Evolutionary conservation across 352 stramenopile genomes (phyloP).

Genomic region (Globisporangium recalcitrans): DNA sequence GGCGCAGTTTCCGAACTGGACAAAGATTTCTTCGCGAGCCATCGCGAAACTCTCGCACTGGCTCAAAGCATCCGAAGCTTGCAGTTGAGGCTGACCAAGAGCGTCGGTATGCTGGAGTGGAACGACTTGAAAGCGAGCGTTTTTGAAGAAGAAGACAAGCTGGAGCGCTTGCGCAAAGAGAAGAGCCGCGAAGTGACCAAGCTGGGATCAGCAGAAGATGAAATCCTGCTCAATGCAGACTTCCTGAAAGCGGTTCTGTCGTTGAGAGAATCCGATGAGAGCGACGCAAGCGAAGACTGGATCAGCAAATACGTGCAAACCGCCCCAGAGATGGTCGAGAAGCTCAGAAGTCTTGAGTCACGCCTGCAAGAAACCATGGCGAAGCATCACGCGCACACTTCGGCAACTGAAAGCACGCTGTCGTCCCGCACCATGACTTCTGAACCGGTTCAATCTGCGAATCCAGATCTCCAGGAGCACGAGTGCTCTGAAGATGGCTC

Average conservation of each 20-base stretch:
- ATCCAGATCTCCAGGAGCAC: neutral
- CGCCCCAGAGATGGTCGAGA: conserved; percentile 43
- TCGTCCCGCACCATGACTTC: neutral
- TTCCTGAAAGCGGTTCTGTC: conserved; percentile 48
- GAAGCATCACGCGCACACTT: neutral
- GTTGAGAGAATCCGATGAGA: conserved; percentile 16
- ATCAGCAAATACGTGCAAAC: conserved; percentile 46
- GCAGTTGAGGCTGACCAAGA: conserved; percentile 48
- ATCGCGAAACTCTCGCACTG: conserved; percentile 39
- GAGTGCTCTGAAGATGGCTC: neutral
- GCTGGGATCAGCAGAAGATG: conserved; percentile 41
- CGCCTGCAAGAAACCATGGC: conserved; percentile 30
- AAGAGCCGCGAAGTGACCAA: conserved; percentile 30
- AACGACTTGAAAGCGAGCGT: conserved; percentile 45
- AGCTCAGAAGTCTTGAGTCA: conserved; percentile 37
- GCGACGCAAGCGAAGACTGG: conserved; percentile 13
- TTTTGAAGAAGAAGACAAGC: conserved; percentile 37
- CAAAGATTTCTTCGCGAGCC: conserved; percentile 35
- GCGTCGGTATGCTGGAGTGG: conserved; percentile 56
- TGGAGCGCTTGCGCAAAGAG: conserved; percentile 29
- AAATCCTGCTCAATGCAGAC: conserved; percentile 56
- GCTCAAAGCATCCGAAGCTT: conserved; percentile 42
- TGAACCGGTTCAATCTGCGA: neutral
- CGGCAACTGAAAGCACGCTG: neutral
- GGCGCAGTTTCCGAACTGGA: conserved; percentile 18